Evolutionary conservation across 345 rosid species (phyloP).

Genomic region (Eucalyptus tenuipes): DNA sequence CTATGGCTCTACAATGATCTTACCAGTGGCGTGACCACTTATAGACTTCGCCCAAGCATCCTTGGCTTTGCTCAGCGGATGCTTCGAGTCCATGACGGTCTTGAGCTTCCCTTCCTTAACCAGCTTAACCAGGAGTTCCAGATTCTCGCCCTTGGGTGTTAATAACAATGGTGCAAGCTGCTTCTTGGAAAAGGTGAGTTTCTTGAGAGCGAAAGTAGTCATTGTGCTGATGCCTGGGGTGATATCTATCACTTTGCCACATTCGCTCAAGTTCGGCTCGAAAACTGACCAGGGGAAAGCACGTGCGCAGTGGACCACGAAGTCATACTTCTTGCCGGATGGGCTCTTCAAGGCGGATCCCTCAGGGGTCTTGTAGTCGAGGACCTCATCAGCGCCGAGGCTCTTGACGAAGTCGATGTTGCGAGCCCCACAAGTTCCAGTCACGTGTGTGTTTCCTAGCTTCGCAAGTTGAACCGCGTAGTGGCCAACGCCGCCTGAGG

Average conservation of each 20-base stretch:
- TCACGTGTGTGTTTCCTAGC: slow-evolving; percentile 7
- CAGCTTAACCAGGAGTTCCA: background rate
- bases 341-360: slow-evolving; percentile 12
- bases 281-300: slow-evolving; percentile 4
- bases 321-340: slow-evolving; percentile 7
- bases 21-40: slow-evolving; percentile 12
- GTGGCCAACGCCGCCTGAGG: slow-evolving; percentile 14
- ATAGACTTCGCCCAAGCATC: slow-evolving; percentile 14
- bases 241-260: slow-evolving; percentile 5
- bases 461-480: slow-evolving; percentile 8
- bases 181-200: slow-evolving; percentile 5
- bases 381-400: slow-evolving; percentile 7
- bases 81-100: background rate
- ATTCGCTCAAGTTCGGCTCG: slow-evolving; percentile 1
- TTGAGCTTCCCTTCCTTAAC: slow-evolving; percentile 13
- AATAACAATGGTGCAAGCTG: slow-evolving; percentile 2
- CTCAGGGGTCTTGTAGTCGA: slow-evolving; percentile 9
- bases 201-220: background rate
- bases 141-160: background rate
- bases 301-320: slow-evolving; percentile 5
- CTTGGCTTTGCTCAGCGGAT: slow-evolving; percentile 1
- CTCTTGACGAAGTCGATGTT: slow-evolving; percentile 1
- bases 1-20: slow-evolving; percentile 5
- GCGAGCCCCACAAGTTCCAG: slow-evolving; percentile 11
- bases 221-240: background rate